These are phyloP conservation scores for Rhizoctonia solani DNA, from an alignment of 1,284 basidiomycete species.

Conservation along the genomic window DNA sequence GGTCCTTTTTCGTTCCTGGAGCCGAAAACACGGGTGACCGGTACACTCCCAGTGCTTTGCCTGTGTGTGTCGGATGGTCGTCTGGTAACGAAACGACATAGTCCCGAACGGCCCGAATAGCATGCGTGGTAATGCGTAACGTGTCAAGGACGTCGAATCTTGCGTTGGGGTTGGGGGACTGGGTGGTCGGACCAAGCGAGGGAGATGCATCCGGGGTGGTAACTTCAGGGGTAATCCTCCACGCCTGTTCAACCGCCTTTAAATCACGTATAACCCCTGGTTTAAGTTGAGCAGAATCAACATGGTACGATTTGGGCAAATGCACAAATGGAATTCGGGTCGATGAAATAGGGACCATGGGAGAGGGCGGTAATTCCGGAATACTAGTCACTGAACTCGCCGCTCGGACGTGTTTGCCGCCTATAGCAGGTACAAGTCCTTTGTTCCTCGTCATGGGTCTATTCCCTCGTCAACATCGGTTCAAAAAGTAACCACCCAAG, in stretches of 20 bases:
- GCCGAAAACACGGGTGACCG: conserved; percentile 15
- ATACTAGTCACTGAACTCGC: conserved; percentile 48
- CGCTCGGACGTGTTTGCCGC: conserved; percentile 49
- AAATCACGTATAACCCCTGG: conserved; percentile 74
- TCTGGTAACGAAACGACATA: conserved; percentile 79
- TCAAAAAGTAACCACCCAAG: neutral
- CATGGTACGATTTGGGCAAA: conserved; percentile 65
- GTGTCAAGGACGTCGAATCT: conserved; percentile 62
- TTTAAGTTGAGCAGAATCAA: conserved; percentile 70
- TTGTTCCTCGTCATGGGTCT: conserved; percentile 44
- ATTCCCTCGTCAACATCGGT: neutral
- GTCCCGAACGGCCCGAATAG: conserved; percentile 77
- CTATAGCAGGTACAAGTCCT: conserved; percentile 74
- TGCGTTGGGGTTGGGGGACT: neutral
- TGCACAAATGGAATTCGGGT: conserved; percentile 47
- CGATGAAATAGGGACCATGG: conserved; percentile 52
- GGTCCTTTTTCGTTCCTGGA: neutral
- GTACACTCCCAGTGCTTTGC: neutral
- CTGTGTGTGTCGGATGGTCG: conserved; percentile 47
- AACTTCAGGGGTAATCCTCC: conserved; percentile 54
- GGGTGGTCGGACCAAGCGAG: too few relatives aligned
- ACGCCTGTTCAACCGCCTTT: conserved; percentile 58
- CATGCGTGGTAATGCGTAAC: conserved; percentile 73
- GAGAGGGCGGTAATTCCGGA: conserved; percentile 71
- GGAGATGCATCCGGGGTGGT: too few relatives aligned